Percentiles rank a stretch among this genome's conserved stretches.
phyloP scores from a whole-genome alignment of 495 filamentous ascomycete species.

The Hyaloscypha hepaticicola region DNA sequence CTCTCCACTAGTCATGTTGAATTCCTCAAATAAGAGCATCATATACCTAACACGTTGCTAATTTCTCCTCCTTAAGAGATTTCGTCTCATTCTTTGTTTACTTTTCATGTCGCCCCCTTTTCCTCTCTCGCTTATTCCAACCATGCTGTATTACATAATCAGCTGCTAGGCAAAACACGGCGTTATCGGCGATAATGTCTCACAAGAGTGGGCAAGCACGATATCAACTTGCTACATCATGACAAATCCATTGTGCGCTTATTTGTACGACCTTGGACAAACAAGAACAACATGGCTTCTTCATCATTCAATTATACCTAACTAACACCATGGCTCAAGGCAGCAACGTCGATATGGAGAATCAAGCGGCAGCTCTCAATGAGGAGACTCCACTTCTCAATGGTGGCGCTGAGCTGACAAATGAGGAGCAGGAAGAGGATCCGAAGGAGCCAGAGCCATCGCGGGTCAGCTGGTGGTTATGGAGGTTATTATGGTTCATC shows the following conservation, averaged over 20 bases:
- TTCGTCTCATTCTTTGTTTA: no score
- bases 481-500: conserved; percentile 32
- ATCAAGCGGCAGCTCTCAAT: conserved; percentile 6
- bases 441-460: conserved; percentile 6
- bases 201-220: neutral
- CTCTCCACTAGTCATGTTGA: no score
- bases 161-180: neutral
- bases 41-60: no score
- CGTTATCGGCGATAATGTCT: neutral
- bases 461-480: conserved; percentile 20
- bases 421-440: conserved; percentile 8
- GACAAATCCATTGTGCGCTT: neutral
- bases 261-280: neutral
- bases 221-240: neutral
- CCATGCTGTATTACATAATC: neutral
- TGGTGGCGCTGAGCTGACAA: conserved; percentile 4
- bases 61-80: no score
- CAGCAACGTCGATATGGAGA: conserved; percentile 15
- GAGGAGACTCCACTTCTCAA: conserved; percentile 32
- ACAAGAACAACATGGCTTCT: neutral
- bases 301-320: neutral
- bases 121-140: neutral
- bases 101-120: neutral
- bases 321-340: conserved; percentile 21
- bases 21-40: no score